phyloP scores from a whole-genome alignment of 495 filamentous ascomycete species.

The Podospora anserina region DNA sequence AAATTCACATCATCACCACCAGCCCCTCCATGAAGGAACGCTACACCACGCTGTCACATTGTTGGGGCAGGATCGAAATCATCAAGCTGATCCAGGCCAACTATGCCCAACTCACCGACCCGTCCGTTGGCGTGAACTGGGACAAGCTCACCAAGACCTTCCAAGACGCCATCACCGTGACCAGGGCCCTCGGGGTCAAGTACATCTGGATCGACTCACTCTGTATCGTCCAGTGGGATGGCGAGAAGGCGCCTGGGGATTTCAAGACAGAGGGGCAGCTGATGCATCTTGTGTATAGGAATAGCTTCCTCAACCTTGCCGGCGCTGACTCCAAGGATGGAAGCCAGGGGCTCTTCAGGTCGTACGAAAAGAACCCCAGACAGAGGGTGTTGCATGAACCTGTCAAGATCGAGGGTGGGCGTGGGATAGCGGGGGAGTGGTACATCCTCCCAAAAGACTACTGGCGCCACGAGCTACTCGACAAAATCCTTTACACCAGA shows the following conservation, averaged over 20 bases:
- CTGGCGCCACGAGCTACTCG: slow-evolving; percentile 10
- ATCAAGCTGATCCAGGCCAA: neutral
- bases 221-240: slow-evolving; percentile 26
- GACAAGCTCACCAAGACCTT: slow-evolving; percentile 9
- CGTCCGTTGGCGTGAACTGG: neutral
- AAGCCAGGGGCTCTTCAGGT: slow-evolving; percentile 15
- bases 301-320: slow-evolving; percentile 23
- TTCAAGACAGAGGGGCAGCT: slow-evolving; percentile 16
- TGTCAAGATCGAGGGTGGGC: neutral
- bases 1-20: slow-evolving; percentile 5
- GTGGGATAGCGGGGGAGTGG: neutral
- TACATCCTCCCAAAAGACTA: neutral
- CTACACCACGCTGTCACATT: slow-evolving; percentile 1
- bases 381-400: neutral
- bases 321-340: slow-evolving; percentile 17
- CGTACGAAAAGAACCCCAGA: neutral
- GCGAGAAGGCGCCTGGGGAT: slow-evolving; percentile 3
- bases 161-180: slow-evolving; percentile 14
- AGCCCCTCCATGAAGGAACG: neutral
- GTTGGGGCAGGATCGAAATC: neutral
- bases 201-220: slow-evolving; percentile 33
- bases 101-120: neutral
- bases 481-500: slow-evolving; percentile 22
- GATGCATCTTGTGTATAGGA: slow-evolving; percentile 26
- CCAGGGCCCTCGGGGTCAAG: slow-evolving; percentile 4